phyloP scores from a whole-genome alignment of 2,329 filamentous ascomycete species.

The Calycina herbarum region DNA sequence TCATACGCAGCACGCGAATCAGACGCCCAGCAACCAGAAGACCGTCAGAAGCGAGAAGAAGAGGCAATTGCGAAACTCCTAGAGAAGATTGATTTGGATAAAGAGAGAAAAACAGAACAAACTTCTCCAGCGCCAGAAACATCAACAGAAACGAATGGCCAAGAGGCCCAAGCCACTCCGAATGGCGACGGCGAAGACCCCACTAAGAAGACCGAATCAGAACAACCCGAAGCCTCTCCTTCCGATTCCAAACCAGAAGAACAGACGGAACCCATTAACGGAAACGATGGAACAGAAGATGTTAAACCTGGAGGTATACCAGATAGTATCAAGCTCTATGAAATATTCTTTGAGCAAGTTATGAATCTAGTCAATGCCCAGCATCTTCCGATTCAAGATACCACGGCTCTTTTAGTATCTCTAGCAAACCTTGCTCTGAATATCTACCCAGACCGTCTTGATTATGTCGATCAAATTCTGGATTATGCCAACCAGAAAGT shows the following conservation, averaged over 20 bases:
- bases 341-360: slow-evolving; percentile 96
- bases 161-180: slow-evolving; percentile 34
- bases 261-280: slow-evolving; percentile 22
- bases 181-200: slow-evolving; percentile 36
- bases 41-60: slow-evolving; percentile 76
- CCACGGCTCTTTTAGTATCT: slow-evolving; percentile 90
- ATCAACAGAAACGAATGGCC: slow-evolving; percentile 33
- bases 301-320: slow-evolving; percentile 55
- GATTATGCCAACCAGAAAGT: slow-evolving; percentile 87
- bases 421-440: slow-evolving; percentile 90
- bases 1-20: slow-evolving; percentile 91
- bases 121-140: slow-evolving; percentile 17
- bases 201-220: slow-evolving; percentile 39
- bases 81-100: slow-evolving; percentile 72
- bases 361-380: slow-evolving; percentile 90
- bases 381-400: slow-evolving; percentile 89
- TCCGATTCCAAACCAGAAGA: slow-evolving; percentile 46
- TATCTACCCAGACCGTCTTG: slow-evolving; percentile 88
- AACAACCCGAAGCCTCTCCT: slow-evolving; percentile 42
- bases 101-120: slow-evolving; percentile 45
- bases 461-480: slow-evolving; percentile 94
- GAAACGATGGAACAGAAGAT: slow-evolving; percentile 44
- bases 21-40: slow-evolving; percentile 66
- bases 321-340: slow-evolving; percentile 83
- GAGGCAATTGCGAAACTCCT: slow-evolving; percentile 78